Evolutionary conservation across 1,284 basidiomycete species (phyloP).

Genomic region (Austropuccinia psidii): DNA sequence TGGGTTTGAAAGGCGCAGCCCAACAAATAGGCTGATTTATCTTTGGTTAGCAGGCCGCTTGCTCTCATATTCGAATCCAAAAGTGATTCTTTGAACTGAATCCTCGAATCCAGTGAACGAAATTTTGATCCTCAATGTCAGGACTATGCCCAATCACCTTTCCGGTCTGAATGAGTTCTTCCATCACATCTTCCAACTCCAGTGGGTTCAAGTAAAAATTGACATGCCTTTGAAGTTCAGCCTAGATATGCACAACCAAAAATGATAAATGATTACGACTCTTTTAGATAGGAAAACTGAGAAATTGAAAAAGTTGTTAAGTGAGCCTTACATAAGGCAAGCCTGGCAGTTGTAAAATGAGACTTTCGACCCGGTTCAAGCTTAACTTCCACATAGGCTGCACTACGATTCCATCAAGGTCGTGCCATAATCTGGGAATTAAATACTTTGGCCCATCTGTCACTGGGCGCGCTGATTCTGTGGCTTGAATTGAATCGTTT

Average conservation of each 20-base stretch:
- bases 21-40: no score
- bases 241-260: background rate
- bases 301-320: background rate
- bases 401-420: conserved; percentile 18
- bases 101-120: conserved; percentile 7
- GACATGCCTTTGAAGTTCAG: background rate
- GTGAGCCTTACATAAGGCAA: conserved; percentile 21
- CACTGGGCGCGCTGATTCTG: background rate
- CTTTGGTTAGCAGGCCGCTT: no score
- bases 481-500: background rate
- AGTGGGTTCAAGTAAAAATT: conserved; percentile 18
- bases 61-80: no score
- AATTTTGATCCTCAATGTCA: background rate
- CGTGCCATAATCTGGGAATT: conserved; percentile 34
- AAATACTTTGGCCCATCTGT: background rate
- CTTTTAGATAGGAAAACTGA: background rate
- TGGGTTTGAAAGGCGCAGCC: no score
- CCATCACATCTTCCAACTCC: conserved; percentile 25
- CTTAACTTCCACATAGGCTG: conserved; percentile 1
- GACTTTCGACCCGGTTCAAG: conserved; percentile 14
- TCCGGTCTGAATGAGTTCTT: conserved; percentile 18
- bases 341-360: conserved; percentile 25
- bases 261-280: no score
- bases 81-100: background rate
- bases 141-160: background rate